Base-by-base conservation (phyloP, 805 yeast genomes). In the Priceomyces carsonii region DNA sequence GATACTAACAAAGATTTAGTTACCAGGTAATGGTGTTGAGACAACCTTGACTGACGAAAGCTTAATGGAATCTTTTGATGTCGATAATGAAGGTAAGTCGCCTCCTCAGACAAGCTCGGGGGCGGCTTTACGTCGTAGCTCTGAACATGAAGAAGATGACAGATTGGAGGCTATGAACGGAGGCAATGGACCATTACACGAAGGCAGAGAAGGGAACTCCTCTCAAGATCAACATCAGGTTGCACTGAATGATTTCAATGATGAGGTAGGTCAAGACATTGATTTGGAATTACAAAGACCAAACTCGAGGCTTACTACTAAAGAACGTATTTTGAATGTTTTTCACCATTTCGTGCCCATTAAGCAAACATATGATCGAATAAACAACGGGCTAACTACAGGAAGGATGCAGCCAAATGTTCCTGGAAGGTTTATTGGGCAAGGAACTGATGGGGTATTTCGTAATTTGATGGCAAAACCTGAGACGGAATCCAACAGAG, bases 391-490 rank as follows among this genome's bases (percentile, higher is more conserved):
- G 3, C 35, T 66, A 16, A 44, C 55, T 26, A 66, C 71, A 3
- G 73, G 73, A 13, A 49, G 73, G 40, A 63, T 68, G 61, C 72
- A 65, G 41, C 38, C 65, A 18, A 66, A 66, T 36, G 44, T 53
- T 6, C 71, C 71, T 52, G 82, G 53, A 42, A 65, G 55, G 50
- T 67, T 67, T 35, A 58, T 68, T 5, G 73, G 73, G 4, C 73
- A 63, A 35, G 73, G 73, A 8, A 68, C 73, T 8, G 99, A 93
- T 57, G 99, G 98, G 8, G 99, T 93, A 3, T 93, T 93, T 60
- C 80, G 93, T 33, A 93, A 93, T 59, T 59, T 93, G 48, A 77
- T 85, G 49, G 98, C 98, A 3, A 91, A 90, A 53, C 96, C 96
- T 4, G 91, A 82, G 31, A 55, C 73, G 0, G 67, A 64, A 33